Conservation (phyloP, 75 land plant species). For the Cryptomeria japonica region DNA sequence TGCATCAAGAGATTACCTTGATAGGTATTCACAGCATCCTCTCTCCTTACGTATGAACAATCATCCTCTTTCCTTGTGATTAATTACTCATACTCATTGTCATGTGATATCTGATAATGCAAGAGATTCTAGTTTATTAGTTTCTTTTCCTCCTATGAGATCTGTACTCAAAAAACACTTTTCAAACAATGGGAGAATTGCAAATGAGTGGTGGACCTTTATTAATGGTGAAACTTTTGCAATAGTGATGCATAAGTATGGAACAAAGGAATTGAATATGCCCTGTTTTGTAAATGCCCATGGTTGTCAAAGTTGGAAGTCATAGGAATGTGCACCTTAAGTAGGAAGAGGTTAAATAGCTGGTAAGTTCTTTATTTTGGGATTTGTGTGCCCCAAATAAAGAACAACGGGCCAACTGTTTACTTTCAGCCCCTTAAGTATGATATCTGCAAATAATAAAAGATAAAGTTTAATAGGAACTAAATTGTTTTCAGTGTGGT, state of each 20-base stretch:
- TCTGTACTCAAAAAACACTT: background rate
- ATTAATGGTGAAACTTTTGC: background rate
- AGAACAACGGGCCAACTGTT: too few relatives aligned
- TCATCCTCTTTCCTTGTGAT: background rate
- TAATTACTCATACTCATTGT: background rate
- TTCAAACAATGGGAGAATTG: background rate
- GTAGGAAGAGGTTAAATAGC: too few relatives aligned
- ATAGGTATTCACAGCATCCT: slow-evolving; percentile 40
- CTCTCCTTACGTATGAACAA: background rate
- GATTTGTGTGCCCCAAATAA: too few relatives aligned
- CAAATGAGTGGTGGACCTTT: background rate
- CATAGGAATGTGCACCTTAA: background rate
- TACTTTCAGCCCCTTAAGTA: too few relatives aligned
- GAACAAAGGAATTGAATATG: background rate
- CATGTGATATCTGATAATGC: background rate
- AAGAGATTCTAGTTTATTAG: background rate
- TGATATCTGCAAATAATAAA: background rate
- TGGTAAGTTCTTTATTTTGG: too few relatives aligned
- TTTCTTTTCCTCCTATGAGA: background rate
- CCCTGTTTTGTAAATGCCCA: background rate
- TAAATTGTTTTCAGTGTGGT: background rate
- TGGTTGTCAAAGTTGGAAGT: background rate
- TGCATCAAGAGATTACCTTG: slow-evolving; percentile 91
- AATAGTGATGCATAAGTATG: background rate
- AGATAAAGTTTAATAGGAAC: background rate